Evolutionary conservation across 768 basidiomycete genomes (phyloP), one percentile per base, ranked within the genome.

Genomic region (Mycena sanguinolenta): DNA sequence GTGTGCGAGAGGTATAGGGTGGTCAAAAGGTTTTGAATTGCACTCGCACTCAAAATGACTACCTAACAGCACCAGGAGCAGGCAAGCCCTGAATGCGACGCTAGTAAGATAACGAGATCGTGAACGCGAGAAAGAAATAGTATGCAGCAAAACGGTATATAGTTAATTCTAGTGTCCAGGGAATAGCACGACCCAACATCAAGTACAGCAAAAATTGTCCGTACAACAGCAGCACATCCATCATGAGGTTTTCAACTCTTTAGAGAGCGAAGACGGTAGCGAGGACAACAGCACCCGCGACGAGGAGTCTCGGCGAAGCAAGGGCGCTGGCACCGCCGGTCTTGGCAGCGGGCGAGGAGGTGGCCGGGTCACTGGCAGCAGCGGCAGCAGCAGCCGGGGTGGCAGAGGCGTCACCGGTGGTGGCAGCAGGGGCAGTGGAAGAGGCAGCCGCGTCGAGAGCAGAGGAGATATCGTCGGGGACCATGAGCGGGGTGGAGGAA

Each of bases 401-500:
- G 36, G 78, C 61, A 14, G 78, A 72, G 17, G 79, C 59, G 32
- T 77, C 49, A 55, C 73, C 60, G 46, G 77, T 70, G n/a, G 78
- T 72, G 9, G 83, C 58, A 12, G 82, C 53, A 23, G 80, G 67
- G 10, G 4, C 32, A 34, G 32, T 34, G 32, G 32, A 10, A 34
- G 78, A 28, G 38, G 76, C 71, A 27, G 74, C 73, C 52, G 85
- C 82, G 77, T 79, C 82, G 60, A 88, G 79, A 67, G 84, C 85
- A 30, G 77, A 77, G 69, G 82, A 80, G 72, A 92, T 81, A 76
- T 93, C 91, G 64, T 83, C 78, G 71, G 92, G 92, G 69, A 92
- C 78, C 86, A 86, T 86, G 67, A 91, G 74, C 30, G 91, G 87
- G 44, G 83, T 86, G 72, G 73, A 77, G 64, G 78, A 79, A 34